Conservation (phyloP, 2,329 filamentous ascomycete genomes). For the Mycogone perniciosa region DNA sequence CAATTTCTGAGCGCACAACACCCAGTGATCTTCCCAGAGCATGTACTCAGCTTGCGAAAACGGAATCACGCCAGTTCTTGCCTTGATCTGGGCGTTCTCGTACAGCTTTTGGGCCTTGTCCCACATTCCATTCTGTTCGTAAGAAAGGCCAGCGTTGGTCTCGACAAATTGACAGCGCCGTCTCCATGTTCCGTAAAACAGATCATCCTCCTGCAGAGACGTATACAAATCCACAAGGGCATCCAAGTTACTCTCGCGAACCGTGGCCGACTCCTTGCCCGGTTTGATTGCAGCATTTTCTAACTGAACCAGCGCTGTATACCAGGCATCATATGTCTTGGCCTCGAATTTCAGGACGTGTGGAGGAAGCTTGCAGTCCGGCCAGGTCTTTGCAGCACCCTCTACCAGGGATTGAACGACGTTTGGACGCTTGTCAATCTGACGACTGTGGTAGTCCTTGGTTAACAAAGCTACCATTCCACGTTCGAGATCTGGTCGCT, state of each 20-base stretch:
- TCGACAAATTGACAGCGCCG: constrained; percentile 93
- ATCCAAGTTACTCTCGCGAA: constrained; percentile 91
- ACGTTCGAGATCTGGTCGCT: constrained; percentile 83
- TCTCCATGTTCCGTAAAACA: constrained; percentile 97
- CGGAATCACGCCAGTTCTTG: constrained; percentile 88
- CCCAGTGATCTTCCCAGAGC: constrained; percentile 99
- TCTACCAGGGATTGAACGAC: constrained; percentile 90
- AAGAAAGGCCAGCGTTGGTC: constrained; percentile 93
- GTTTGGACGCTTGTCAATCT: constrained; percentile 92
- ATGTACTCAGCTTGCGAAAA: constrained; percentile 97
- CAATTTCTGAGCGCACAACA: constrained; percentile 92
- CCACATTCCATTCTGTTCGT: constrained; percentile 99
- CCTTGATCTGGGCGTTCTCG: constrained; percentile 94
- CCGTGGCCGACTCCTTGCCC: constrained; percentile 72
- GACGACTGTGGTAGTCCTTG: constrained; percentile 90
- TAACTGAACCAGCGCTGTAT: constrained; percentile 83
- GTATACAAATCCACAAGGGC: constrained; percentile 92
- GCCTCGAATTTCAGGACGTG: constrained; percentile 95
- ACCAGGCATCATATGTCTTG: constrained; percentile 94
- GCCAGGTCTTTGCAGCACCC: constrained; percentile 75
- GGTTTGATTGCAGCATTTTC: constrained; percentile 85
- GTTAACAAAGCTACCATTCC: constrained; percentile 86
- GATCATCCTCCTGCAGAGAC: constrained; percentile 84
- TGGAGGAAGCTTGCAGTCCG: constrained; percentile 85
- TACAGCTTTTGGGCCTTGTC: constrained; percentile 97